These are phyloP conservation scores for Dactylellina parvicollis DNA, from an alignment of 2,329 filamentous ascomycete genomes.

Conservation along the genomic window DNA sequence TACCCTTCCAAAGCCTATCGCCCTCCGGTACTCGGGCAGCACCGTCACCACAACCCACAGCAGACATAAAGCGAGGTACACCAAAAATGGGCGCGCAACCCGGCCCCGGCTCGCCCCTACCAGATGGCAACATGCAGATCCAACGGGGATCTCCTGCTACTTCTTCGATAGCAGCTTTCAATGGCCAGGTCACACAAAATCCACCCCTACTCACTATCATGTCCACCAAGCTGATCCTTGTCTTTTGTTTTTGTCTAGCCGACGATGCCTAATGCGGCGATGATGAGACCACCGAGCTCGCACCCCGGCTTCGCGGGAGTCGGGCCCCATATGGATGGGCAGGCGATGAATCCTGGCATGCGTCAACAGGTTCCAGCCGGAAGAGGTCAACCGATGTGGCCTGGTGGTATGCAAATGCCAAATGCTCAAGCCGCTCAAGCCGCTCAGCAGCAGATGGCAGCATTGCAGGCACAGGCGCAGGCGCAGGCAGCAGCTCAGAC, in stretches of 20 bases:
- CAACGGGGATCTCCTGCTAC: conserved; percentile 64
- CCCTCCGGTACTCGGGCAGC: conserved; percentile 72
- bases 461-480: conserved; percentile 60
- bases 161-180: conserved; percentile 62
- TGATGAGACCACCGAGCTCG: conserved; percentile 74
- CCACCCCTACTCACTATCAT: conserved; percentile 37
- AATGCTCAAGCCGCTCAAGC: conserved; percentile 60
- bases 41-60: conserved; percentile 75
- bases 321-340: conserved; percentile 66
- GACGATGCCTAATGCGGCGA: conserved; percentile 66
- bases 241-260: conserved; percentile 26
- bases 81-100: conserved; percentile 82
- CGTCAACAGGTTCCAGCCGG: conserved; percentile 56
- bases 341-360: conserved; percentile 66
- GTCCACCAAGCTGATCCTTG: conserved; percentile 47
- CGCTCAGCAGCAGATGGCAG: conserved; percentile 59
- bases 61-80: conserved; percentile 73
- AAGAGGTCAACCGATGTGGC: conserved; percentile 55
- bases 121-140: conserved; percentile 77
- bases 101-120: conserved; percentile 79
- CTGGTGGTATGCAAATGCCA: conserved; percentile 46
- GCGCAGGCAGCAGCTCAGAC: conserved; percentile 62
- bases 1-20: conserved; percentile 64
- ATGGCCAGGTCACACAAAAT: conserved; percentile 62
- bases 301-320: conserved; percentile 72